phyloP scores from a whole-genome alignment of 2,329 filamentous ascomycete species.

The Fusarium anthophilum region DNA sequence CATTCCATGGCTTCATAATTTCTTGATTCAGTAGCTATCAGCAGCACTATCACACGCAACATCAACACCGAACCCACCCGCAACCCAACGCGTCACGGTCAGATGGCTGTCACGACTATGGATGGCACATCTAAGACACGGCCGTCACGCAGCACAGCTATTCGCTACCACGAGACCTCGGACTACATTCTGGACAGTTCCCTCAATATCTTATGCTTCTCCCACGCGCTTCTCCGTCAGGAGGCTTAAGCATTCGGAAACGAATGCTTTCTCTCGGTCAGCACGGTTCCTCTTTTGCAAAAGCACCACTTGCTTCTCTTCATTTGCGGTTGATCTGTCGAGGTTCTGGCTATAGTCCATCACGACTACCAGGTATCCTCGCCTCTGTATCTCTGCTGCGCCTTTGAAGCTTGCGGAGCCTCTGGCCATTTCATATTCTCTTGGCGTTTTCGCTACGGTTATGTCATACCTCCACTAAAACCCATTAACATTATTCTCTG shows the following conservation, averaged over 20 bases:
- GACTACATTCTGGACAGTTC: constrained; percentile 27
- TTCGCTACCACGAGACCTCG: constrained; percentile 39
- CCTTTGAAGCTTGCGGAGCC: constrained; percentile 34
- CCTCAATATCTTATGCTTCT: constrained; percentile 25
- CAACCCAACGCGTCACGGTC: constrained; percentile 26
- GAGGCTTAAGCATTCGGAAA: constrained; percentile 30
- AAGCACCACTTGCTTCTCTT: background rate
- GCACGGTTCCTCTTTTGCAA: background rate
- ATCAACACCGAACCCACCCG: constrained; percentile 26
- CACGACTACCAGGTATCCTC: constrained; percentile 13
- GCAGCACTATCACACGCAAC: constrained; percentile 22
- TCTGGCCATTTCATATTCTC: constrained; percentile 28
- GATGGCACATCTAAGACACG: constrained; percentile 39
- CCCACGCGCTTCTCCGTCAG: constrained; percentile 36
- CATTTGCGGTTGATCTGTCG: constrained; percentile 15
- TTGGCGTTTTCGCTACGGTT: constrained; percentile 27
- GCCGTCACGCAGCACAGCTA: constrained; percentile 38
- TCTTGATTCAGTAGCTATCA: constrained; percentile 23
- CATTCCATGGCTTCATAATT: constrained; percentile 35
- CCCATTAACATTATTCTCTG: constrained; percentile 25
- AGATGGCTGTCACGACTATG: constrained; percentile 28
- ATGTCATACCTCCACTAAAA: constrained; percentile 44
- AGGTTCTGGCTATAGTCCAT: constrained; percentile 33
- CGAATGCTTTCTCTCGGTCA: background rate
- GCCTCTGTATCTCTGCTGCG: constrained; percentile 31